Evolutionary conservation across 306 rosid species (phyloP), one percentile per base, ranked within the genome.

Genomic region (Mimosa bimucronata): DNA sequence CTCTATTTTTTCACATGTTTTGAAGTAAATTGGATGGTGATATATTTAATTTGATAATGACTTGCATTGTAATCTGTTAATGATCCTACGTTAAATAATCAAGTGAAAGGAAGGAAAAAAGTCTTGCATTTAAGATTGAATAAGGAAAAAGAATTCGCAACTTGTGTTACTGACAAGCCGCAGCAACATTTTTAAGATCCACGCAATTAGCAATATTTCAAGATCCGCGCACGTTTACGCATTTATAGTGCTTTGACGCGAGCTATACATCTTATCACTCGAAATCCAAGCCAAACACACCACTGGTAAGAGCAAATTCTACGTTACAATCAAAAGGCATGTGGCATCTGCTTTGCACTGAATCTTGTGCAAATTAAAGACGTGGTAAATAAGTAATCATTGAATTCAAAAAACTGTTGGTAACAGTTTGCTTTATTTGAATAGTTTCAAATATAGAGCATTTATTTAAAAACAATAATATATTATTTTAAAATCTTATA

Each of bases 171-270:
- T 6, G 23, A 30, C 52, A 55, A 30, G 2, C 34, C 8, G 37
- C 5, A 5, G 58, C 25, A 19, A 9, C 75, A 29, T 21, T 75
- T 25, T 46, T 2, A 57, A 69, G n/a, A 75, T 52, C 41, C 10
- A 7, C 25, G 75, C 71, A 76, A 34, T 2, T 4, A 5, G 58
- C 25, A 19, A 9, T 81, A 29, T 21, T 75, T 34, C 46, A 57
- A 69, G n/a, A 75, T 64, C 41, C 10, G 7, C 25, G 75, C 75
- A 76, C 66, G 84, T 76, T 79, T 80, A 53, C 38, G 38, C 86
- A 76, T 76, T 76, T 71, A 79, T 79, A 70, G 48, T 44, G 25
- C 30, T 75, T 38, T 3, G 52, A 82, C 79, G 21, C n/a, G 5
- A 53, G 71, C 45, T 46, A 2, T 60, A 13, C 81, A 40, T 73